Evolutionary conservation across 2,329 filamentous ascomycete genomes (phyloP), one percentile per base, ranked within the genome.

Genomic region (Clarireedia homoeocarpa): DNA sequence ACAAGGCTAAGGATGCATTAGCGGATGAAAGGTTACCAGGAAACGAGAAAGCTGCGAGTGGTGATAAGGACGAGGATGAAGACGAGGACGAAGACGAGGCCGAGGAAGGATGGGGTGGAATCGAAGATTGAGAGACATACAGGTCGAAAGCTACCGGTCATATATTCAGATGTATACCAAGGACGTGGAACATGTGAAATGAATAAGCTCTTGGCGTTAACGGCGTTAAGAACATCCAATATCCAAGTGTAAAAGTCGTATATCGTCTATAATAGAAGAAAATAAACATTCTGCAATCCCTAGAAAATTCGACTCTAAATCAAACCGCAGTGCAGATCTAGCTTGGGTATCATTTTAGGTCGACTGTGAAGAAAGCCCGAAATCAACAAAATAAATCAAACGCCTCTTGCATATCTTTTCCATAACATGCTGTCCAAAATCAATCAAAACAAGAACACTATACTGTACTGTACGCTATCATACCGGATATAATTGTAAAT

Each of bases 21-120:
- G 78, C 76, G 2, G 92, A 97, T 69, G 85, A 86, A 64, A 79
- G 90, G 62, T 71, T 96, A 69, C 80, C 81, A 50, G 81, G 82
- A 70, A 89, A 84, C 69, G 30, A 26, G 23, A 24, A 23, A 20
- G 45, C 20, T 15, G 55, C 63, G 40, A 14, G 65, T 63, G 12
- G 70, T 69, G 38, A 24, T 12, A 15, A 38, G 4, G 42, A 26
- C 12, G 38, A 44, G 2, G 53, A 55, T 30, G 48, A 14, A 20
- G 23, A 49, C 0, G n/a, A 20, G 20, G 75, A 79, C 0, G 71
- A 74, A 2, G 77, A 79, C 6, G 77, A 77, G 1, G 74, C 76
- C 2, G 63, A 67, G 42, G 9, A 24, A 5, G 42, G 42, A 46
- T 46, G 42, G 42, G 42, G 42, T 20, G 63, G 50, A 67, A 67